Base-by-base conservation (phyloP, 2,329 filamentous ascomycete species). In the Tolypocladium guangdongense region DNA sequence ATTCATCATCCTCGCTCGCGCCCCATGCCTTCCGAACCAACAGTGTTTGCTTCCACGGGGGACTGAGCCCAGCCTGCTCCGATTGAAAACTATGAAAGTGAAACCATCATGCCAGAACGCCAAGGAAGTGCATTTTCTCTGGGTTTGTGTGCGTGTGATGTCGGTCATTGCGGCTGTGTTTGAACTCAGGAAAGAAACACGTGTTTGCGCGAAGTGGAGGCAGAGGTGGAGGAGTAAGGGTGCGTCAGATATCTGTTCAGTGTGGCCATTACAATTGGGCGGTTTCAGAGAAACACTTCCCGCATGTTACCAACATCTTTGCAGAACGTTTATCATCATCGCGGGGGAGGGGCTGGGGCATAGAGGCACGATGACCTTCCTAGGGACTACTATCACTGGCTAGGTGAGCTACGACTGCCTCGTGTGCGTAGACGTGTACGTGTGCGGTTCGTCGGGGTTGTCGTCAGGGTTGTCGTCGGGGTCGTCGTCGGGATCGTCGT, bases 51-150 rank as follows among this genome's bases (percentile, higher is more conserved):
- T 39, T 47, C n/a, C 39, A 35, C 20, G 27, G 43, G 30, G 43
- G 43, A 27, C 49, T 46, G 54, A 41, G 52, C 57, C 58, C 66
- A 70, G 68, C 67, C 68, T 70, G 71, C 74, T 78, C 74, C 68
- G 75, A 74, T 77, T 77, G 75, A 77, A 77, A 77, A 78, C 75
- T 77, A 77, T 73, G 60, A 61, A 36, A 32, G 22, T 27, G 7
- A 12, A 36, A 8, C 47, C 30, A 49, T 55, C 51, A 53, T 47
- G 30, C 10, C 32, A 12, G 11, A 24, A 49, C 18, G 16, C 20
- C 24, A 12, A 47, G 16, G 33, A 32, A 32, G 43, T 33, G 43
- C 43, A 7, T 14, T 18, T 16, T n/a, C 27, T 1, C 18, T 6
- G 11, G 38, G 20, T 24, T 16, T 41, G 30, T 30, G 30, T 30